Evolutionary conservation across 306 rosid genomes (phyloP), one percentile per base, ranked within the genome.

Genomic region (Pueraria montana): DNA sequence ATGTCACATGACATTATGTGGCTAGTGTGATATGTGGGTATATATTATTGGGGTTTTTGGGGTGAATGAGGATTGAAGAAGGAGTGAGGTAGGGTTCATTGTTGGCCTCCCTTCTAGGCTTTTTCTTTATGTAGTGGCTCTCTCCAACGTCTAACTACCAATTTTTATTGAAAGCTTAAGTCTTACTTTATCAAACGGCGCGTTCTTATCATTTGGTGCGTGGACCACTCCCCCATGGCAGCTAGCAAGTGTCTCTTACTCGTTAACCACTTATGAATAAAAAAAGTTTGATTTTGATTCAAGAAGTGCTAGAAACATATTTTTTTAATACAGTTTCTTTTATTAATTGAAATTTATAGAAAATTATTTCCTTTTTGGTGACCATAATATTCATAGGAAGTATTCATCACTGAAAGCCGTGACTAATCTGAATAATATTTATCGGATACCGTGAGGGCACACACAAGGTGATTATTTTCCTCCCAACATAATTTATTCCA

Each of bases 1-100:
- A 55, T 64, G 69, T 43, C 80, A 75, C 70, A 72, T 81, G 87
- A 85, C 62, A 45, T 55, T 62, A 67, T 71, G 71, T 52, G 24
- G 75, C 24, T 73, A 34, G 34, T 73, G 43, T 66, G 40, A 21
- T 46, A 6, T 20, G 56, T 45, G 65, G 66, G 21, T 55, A 11
- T 68, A 46, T 32, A 42, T n/a, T 61, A 63, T 40, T 63, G 40
- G 21, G 61, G 23, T 45, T 64, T 49, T 64, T 49, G 61, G 62
- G 56, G 49, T 43, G 32, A 50, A n/a, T n/a, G 40, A 34, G 40
- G 40, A 34, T 27, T 27, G 71, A 42, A 53, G 64, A 21, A 27
- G 18, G 76, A 52, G 40, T 18, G 32, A 36, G 11, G 72, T 24
- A 63, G 32, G 66, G 59, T 36, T 66, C 59, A 56, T 45, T 55